These are phyloP conservation scores for Discostella pseudostelligera DNA, from an alignment of 108 stramenopile species.

Conservation along the genomic window DNA sequence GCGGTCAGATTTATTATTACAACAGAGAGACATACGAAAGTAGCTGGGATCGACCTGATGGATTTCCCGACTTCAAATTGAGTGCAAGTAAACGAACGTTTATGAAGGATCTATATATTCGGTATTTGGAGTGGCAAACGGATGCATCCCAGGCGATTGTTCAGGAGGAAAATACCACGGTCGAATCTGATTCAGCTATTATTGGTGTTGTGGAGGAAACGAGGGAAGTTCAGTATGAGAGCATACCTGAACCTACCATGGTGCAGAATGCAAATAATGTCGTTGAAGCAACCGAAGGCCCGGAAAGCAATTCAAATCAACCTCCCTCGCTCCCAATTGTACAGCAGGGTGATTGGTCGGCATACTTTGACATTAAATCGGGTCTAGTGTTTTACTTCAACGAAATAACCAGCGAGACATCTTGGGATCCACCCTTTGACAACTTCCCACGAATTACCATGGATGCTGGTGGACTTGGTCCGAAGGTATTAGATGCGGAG, in stretches of 20 bases:
- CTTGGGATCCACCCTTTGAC: constrained; percentile 38
- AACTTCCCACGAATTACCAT: constrained; percentile 23
- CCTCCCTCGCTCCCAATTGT: constrained; percentile 13
- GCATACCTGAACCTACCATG: too few species aligned
- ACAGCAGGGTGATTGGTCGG: constrained; percentile 30
- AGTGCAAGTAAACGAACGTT: constrained; percentile 13
- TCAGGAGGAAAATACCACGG: background rate
- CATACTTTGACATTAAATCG: constrained; percentile 28
- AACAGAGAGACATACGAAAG: constrained; percentile 60
- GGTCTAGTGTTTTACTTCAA: constrained; percentile 40
- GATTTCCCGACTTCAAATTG: constrained; percentile 25
- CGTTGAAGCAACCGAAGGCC: background rate
- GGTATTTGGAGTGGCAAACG: constrained; percentile 20
- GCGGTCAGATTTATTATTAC: constrained; percentile 68
- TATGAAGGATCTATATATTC: constrained; percentile 10
- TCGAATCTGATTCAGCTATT: background rate
- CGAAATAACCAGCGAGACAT: constrained; percentile 14
- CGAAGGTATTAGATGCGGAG: constrained; percentile 13
- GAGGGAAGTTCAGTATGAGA: background rate
- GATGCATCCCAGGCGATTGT: constrained; percentile 4
- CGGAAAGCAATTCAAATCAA: background rate
- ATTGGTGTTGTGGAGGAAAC: background rate
- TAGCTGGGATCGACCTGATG: constrained; percentile 74
- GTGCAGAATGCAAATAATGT: background rate
- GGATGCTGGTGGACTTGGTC: constrained; percentile 2